Evolutionary conservation across 768 basidiomycete species (phyloP), one percentile per base, ranked within the genome.

Genomic region (Russula olivacea): DNA sequence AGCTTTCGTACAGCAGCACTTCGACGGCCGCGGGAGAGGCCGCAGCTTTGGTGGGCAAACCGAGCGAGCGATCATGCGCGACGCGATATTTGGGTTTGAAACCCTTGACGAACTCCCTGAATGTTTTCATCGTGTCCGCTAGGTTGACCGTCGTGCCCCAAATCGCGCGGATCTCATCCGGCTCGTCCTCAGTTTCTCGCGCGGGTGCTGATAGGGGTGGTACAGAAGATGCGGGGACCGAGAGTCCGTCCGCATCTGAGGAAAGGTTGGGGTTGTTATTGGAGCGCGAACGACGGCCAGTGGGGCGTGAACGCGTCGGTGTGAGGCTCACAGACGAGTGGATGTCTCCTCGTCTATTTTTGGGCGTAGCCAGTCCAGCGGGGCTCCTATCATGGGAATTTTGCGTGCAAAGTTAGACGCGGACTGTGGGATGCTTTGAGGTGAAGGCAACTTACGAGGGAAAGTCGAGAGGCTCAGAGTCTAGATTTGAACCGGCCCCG

Each of bases 91-190:
- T 97, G 51, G 85, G 84, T 71, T 97, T 98, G 82, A 98, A 99
- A 0, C 92, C 89, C 53, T 83, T 85, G 60, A 99, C 76, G 73
- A 98, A 98, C 41, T 89, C 86, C 56, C 86, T 83, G 77, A 98
- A 98, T 21, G 88, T 75, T 69, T 86, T 88, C 91, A 98, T 97
- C 14, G 91, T 89, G 72, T 96, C 90, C 3, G 85, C 81, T 30
- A 99, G 80, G 67, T 91, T 90, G 69, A 99, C 94, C 1, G 92
- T 95, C 0, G 97, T 99, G 34, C 97, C 97, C 96, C 97, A 99
- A 64, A 99, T 92, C 25, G 93, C 93, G 59, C 91, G 82, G 55
- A 93, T 89, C 68, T 91, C 91, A 61, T 91, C 90, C 0, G 87
- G 88, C 59, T 88, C 87, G 64, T 89, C 87, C 64, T 88, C 89